Base-by-base conservation (phyloP, 371 early-diverging fungal genomes). In the Lichtheimia ramosa region DNA sequence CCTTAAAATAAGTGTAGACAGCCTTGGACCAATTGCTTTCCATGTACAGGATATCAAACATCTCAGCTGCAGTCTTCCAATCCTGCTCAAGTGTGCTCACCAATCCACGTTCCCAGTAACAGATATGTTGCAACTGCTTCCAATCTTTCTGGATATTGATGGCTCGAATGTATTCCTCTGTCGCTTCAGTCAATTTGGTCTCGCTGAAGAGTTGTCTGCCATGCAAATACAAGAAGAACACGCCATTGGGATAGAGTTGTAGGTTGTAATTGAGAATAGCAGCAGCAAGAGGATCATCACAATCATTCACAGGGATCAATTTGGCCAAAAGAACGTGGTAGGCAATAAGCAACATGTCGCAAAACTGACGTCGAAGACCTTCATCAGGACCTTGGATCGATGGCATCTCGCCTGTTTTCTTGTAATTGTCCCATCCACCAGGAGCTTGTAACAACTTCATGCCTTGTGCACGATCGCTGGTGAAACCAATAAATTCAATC, bases 21-120 rank as follows among this genome's bases (percentile, higher is more conserved):
- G 87, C 83, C 58, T 82, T 84, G 59, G 85, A 83, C 92, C 91
- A 90, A 56, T 84, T 82, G 63, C 84, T 89, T 53, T 90, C 90
- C 51, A 69, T 70, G 56, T 69, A 70, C 40, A 90, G 65, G 0
- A 69, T 71, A 13, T 71, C 78, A 63, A 78, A 87, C 14, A 77
- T 73, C 13, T 77, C 66, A n/a, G 65, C 66, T 0, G 85, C 86
- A 16, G 66, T 70, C 25, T 61, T 54, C 82, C 82, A 90, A 27
- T 82, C 68, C 2, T 69, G 65, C 43, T 82, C 59, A 39, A 73
- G 65, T 51, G 72, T 56, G 43, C 69, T 59, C 27, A 76, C 70
- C 20, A 80, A 61, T 3, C 79, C 84, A 10, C 81, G 66, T 61
- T 90, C 89, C 91, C 91, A 91, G 62, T 82, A 81, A 24, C 87